Base-by-base conservation (phyloP, 148 eudicot species). In the Diospyros kaki region DNA sequence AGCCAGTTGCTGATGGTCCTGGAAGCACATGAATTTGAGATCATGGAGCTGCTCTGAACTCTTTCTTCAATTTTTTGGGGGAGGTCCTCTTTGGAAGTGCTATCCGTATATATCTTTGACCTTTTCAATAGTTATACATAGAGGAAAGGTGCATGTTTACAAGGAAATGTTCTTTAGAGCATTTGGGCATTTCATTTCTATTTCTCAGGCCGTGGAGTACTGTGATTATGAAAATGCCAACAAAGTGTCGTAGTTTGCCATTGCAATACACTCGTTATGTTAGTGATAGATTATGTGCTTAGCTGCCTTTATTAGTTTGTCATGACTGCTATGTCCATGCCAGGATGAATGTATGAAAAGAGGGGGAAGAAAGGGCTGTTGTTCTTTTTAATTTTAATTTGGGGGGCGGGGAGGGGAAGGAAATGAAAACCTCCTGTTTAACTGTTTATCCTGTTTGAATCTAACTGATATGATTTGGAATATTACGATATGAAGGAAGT, bases 1-100 rank as follows among this genome's bases (percentile, higher is more conserved):
- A 85, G 81, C 89, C 94, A 55, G 83, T 88, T 45, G 76, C 78
- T 42, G 91, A 86, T 69, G 91, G 89, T 55, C 93, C 87, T 63
- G 85, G 87, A 75, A 84, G 88, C 89, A 82, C 88, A 69, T 91
- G 83, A 85, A 15, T 62, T 44, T 66, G 73, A 43, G 58, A 61
- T 39, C 9, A 10, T 14, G 63, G 73, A 66, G 54, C 51, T 9
- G 76, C 59, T 74, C 69, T 55, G 69, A 64, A 41, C 58, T 63
- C 50, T 46, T 45, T 3, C 38, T 44, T 54, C 45, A 5, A 39
- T 60, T 13, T n/a, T 64, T 42, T 46, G 44, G 53, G 51, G 28
- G 28, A 44, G 41, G 48, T 68, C 79, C 64, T 50, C 39, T 61
- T 40, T 50, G 69, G 71, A 52, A 44, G 15, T 54, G 39, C 45